phyloP scores from a whole-genome alignment of 2,329 filamentous ascomycete species.

The Penicillium sp. region DNA sequence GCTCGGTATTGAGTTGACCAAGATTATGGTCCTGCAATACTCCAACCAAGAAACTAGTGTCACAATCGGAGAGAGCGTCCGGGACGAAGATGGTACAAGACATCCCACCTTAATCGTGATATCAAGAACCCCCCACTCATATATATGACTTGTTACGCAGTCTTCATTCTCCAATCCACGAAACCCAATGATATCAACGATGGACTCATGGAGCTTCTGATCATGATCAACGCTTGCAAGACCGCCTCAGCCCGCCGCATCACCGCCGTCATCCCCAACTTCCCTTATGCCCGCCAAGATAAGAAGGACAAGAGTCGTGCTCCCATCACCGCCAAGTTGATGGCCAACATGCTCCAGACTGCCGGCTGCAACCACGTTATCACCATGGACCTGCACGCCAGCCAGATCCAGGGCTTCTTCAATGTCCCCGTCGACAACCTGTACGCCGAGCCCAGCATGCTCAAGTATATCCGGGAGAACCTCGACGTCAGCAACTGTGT shows the following conservation, averaged over 20 bases:
- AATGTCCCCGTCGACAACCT: conserved; percentile 78
- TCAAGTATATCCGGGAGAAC: conserved; percentile 89
- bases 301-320: conserved; percentile 96
- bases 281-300: conserved; percentile 93
- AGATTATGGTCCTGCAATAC: conserved; percentile 67
- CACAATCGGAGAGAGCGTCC: conserved; percentile 91
- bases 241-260: conserved; percentile 83
- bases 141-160: conserved; percentile 42
- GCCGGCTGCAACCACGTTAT: conserved; percentile 92
- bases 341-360: conserved; percentile 96
- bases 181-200: conserved; percentile 96
- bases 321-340: conserved; percentile 93
- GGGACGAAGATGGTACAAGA: conserved; percentile 80
- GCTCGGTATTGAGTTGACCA: conserved; percentile 64
- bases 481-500: conserved; percentile 78
- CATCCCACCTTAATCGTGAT: conserved; percentile 15
- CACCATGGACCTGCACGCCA: conserved; percentile 93
- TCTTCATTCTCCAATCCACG: conserved; percentile 95
- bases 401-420: conserved; percentile 95
- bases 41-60: conserved; percentile 65
- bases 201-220: conserved; percentile 94
- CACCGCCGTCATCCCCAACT: conserved; percentile 93
- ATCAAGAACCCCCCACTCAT: conserved; percentile 10
- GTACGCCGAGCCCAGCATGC: conserved; percentile 88
- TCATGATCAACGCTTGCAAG: conserved; percentile 96